Conservation (phyloP, 768 basidiomycete species). For the Phaffia australis region DNA sequence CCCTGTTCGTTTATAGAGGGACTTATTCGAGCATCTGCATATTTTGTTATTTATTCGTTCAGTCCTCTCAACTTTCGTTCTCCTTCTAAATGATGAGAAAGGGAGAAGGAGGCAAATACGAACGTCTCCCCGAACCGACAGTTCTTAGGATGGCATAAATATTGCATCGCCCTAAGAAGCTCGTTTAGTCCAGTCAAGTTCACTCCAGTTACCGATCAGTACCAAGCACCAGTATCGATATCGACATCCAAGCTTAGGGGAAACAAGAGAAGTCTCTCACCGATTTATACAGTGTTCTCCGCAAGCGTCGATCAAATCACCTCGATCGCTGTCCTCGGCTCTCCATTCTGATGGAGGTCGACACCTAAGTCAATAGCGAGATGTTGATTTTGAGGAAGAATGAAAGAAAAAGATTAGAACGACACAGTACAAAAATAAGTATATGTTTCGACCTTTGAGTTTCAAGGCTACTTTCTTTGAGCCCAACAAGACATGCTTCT, state of each 20-base stretch:
- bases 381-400: too few relatives aligned
- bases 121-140: constrained; percentile 34
- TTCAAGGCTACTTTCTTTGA: too few relatives aligned
- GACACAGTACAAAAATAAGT: not conserved
- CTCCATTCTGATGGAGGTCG: not conserved
- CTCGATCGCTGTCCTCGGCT: constrained; percentile 12
- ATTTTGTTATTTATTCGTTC: not conserved
- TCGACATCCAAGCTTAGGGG: not conserved
- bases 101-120: not conserved
- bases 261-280: constrained; percentile 16
- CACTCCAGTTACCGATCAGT: not conserved
- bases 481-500: too few relatives aligned
- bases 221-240: not conserved
- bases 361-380: not conserved
- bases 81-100: not conserved
- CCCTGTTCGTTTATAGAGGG: constrained; percentile 31
- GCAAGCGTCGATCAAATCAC: constrained; percentile 26
- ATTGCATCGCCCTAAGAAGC: constrained; percentile 35
- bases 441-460: too few relatives aligned
- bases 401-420: not conserved
- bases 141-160: constrained; percentile 37
- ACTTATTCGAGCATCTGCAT: constrained; percentile 35
- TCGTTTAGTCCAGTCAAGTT: not conserved
- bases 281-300: constrained; percentile 38
- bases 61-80: too few relatives aligned